A percentile compares a stretch with the other conserved stretches of the same genome.
Evolutionary conservation across 208 protist genomes (phyloP).

Genomic region (Acanthamoeba lenticulata): DNA sequence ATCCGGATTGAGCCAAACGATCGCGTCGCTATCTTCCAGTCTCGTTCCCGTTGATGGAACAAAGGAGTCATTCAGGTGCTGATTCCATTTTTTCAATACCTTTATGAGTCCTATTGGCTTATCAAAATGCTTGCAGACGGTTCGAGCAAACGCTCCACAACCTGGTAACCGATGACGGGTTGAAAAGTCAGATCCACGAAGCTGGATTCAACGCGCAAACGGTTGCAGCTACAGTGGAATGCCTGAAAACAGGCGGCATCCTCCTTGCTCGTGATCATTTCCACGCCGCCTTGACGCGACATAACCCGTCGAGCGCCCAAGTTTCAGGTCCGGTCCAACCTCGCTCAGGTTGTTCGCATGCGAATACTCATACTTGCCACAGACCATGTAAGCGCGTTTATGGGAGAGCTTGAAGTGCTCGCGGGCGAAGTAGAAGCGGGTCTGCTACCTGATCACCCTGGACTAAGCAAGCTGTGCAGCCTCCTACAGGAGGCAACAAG

Average conservation of each 20-base stretch:
- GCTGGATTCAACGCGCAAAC: too few species aligned
- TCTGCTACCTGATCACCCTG: not conserved
- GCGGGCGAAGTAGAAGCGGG: slow-evolving; percentile 31
- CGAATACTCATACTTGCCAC: not conserved
- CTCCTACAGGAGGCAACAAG: not conserved
- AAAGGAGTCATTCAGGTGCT: too few species aligned
- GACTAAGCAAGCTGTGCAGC: not conserved
- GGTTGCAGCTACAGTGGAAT: not conserved
- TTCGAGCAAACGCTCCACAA: too few species aligned
- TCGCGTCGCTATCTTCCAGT: not conserved
- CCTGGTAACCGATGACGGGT: too few species aligned
- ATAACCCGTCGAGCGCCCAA: not conserved
- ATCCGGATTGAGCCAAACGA: not conserved
- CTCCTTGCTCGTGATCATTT: slow-evolving; percentile 7
- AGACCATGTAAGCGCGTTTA: not conserved
- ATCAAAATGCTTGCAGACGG: too few species aligned
- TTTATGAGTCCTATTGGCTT: too few species aligned
- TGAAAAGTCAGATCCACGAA: too few species aligned
- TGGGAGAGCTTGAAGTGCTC: not conserved
- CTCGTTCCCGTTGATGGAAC: too few species aligned
- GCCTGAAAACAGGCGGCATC: not conserved
- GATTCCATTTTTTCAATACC: too few species aligned
- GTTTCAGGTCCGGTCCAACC: not conserved
- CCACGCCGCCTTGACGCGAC: not conserved
- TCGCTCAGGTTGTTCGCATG: not conserved